These are phyloP conservation scores for Leucocoprinus birnbaumii DNA, from an alignment of 768 basidiomycete genomes.

Conservation along the genomic window DNA sequence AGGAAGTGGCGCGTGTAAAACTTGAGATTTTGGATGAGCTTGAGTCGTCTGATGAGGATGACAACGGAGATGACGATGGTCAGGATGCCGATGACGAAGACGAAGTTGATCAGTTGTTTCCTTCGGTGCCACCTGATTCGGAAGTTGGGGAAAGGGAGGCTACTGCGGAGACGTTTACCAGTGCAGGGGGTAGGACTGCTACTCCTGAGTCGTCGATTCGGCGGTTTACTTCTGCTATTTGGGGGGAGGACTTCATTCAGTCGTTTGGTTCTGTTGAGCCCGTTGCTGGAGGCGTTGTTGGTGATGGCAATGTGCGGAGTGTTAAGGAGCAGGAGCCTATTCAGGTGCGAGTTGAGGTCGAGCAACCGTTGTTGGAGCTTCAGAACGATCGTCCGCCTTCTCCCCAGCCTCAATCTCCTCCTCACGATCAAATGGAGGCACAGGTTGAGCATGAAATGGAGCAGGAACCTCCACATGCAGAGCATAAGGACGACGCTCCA, in stretches of 20 bases:
- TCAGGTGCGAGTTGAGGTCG: neutral
- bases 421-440: neutral
- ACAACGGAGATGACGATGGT: neutral
- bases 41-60: neutral
- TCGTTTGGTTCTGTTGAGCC: neutral
- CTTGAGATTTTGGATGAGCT: constrained; percentile 1
- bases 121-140: neutral
- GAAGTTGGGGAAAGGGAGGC: neutral
- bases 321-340: neutral
- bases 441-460: neutral
- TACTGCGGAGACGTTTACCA: neutral
- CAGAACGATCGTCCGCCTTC: neutral
- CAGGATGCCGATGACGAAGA: neutral
- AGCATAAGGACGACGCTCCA: neutral
- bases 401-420: neutral
- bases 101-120: constrained; percentile 6
- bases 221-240: neutral
- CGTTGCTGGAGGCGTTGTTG: neutral
- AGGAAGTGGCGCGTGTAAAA: neutral
- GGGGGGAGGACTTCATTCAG: neutral
- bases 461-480: neutral
- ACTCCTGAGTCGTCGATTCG: neutral
- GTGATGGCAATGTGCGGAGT: neutral
- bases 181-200: neutral
- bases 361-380: neutral